A percentile compares a stretch with the other conserved stretches of the same genome.
Conservation (phyloP, 768 basidiomycete genomes). For the Phanerochaete carnosa region DNA sequence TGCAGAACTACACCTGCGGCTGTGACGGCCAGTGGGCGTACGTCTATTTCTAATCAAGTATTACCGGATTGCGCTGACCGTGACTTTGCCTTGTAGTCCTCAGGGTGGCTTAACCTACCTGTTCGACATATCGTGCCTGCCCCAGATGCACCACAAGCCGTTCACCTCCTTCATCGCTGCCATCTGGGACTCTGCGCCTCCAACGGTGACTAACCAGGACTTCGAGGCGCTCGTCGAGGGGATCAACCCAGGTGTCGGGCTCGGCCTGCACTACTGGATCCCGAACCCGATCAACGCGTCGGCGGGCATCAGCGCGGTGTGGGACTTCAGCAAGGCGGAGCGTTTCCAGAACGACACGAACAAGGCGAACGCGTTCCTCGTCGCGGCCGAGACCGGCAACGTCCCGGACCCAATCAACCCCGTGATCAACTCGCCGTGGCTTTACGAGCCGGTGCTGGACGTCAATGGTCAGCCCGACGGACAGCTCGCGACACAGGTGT, state of each 20-base stretch:
- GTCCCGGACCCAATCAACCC: background rate
- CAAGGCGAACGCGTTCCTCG: background rate
- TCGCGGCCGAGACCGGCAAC: background rate
- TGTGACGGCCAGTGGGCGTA: conserved; percentile 34
- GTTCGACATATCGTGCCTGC: conserved; percentile 53
- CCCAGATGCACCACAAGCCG: conserved; percentile 24
- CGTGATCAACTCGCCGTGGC: background rate
- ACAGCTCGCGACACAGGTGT: background rate
- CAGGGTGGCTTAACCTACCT: conserved; percentile 35
- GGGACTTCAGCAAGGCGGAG: too few species aligned
- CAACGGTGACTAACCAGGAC: too few species aligned
- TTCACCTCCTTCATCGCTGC: conserved; percentile 31
- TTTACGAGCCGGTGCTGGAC: background rate
- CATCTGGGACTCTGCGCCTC: conserved; percentile 24
- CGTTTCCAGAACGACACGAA: too few species aligned
- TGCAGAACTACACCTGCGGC: conserved; percentile 49
- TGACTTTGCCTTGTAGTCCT: background rate
- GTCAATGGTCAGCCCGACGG: background rate
- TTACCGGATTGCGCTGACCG: background rate
- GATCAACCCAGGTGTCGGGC: background rate
- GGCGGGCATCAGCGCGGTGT: background rate
- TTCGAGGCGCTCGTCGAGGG: background rate
- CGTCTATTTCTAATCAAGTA: conserved; percentile 3
- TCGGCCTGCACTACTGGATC: background rate
- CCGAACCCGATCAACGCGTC: conserved; percentile 28